phyloP scores from a whole-genome alignment of 139 green algal genomes.

The Chlorella ohadii region DNA sequence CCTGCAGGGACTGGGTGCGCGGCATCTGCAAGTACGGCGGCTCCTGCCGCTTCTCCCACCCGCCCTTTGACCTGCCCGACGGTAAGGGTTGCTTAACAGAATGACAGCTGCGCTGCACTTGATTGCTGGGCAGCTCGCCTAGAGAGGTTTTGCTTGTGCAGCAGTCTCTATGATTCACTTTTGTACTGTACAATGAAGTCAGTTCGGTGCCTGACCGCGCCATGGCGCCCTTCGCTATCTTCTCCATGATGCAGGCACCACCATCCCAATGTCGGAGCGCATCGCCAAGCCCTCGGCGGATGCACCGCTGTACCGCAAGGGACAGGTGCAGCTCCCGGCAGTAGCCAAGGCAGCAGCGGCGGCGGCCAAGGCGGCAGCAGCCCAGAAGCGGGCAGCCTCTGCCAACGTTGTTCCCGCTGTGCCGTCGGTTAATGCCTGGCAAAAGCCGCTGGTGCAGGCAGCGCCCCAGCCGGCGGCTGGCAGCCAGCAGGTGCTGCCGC shows the following conservation, averaged over 20 bases:
- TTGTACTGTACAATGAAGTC: too few species aligned
- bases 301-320: constrained; percentile 17
- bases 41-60: constrained; percentile 26
- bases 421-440: not conserved
- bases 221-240: not conserved
- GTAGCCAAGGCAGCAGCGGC: not conserved
- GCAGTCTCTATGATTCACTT: too few species aligned
- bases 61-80: constrained; percentile 30
- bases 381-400: not conserved
- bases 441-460: not conserved
- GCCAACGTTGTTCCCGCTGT: not conserved
- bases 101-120: too few species aligned
- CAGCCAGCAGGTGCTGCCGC: not conserved
- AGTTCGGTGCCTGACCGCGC: too few species aligned
- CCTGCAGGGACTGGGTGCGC: constrained; percentile 33
- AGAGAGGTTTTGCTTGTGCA: too few species aligned
- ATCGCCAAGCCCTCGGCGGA: constrained; percentile 19
- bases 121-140: too few species aligned
- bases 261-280: constrained; percentile 12
- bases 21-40: constrained; percentile 24
- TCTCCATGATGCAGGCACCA: not conserved
- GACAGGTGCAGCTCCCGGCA: not conserved
- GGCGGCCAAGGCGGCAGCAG: constrained; percentile 4
- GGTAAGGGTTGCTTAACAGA: too few species aligned
- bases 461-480: not conserved